Percentiles rank a stretch among this genome's conserved stretches.
phyloP scores from a whole-genome alignment of 2,329 filamentous ascomycete species.

The Hypomyces rosellus region DNA sequence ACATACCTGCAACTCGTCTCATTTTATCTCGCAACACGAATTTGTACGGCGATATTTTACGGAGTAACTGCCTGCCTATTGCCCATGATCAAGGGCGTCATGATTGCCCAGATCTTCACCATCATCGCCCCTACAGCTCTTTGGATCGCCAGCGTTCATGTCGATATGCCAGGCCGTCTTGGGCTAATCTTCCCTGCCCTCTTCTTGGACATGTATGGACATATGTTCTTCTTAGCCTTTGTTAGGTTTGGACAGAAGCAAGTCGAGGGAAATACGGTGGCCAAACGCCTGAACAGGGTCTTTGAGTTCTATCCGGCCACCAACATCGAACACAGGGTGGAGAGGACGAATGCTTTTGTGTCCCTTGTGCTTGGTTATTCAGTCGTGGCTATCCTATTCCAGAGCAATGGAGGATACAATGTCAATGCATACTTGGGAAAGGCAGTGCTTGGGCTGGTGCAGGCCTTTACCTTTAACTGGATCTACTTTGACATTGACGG shows the following conservation, averaged over 20 bases:
- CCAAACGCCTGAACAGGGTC: constrained; percentile 24
- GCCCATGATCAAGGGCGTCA: constrained; percentile 51
- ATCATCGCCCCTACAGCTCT: constrained; percentile 43
- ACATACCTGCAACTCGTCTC: constrained; percentile 54
- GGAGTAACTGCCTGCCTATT: constrained; percentile 39
- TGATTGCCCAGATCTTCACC: constrained; percentile 42
- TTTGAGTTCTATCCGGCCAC: constrained; percentile 57
- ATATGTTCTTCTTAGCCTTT: constrained; percentile 36
- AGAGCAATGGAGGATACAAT: constrained; percentile 38
- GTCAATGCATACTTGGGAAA: constrained; percentile 57
- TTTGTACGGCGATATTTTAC: constrained; percentile 47
- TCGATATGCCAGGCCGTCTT: constrained; percentile 47
- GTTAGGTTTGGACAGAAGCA: constrained; percentile 24
- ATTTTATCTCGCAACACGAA: constrained; percentile 53
- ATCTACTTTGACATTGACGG: constrained; percentile 59
- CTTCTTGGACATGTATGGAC: constrained; percentile 45
- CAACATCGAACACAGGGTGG: constrained; percentile 61
- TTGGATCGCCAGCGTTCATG: constrained; percentile 55
- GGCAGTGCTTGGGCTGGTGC: constrained; percentile 50
- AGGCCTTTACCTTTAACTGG: constrained; percentile 56
- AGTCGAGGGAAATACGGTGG: constrained; percentile 16
- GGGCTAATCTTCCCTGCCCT: constrained; percentile 52
- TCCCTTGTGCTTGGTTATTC: constrained; percentile 59
- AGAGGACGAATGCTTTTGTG: constrained; percentile 58
- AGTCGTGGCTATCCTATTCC: constrained; percentile 55